Evolutionary conservation across 345 rosid species (phyloP), one percentile per base, ranked within the genome.

Genomic region (Populus ilicifolia): DNA sequence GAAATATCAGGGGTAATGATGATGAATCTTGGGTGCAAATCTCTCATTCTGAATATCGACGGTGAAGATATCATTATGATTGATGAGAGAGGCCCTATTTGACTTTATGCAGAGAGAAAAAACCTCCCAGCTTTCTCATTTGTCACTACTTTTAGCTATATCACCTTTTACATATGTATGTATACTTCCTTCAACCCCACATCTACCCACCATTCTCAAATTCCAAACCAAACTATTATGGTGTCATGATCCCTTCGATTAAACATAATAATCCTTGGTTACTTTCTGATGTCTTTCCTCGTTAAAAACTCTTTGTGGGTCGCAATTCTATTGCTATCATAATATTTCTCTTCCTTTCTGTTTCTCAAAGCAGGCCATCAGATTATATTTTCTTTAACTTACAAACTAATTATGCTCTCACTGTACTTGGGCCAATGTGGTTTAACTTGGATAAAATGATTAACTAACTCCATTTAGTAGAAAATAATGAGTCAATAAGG

Each of bases 11-110:
- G 18, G 76, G 90, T 88, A 90, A 94, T 92, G 97, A 94, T 92
- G 93, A 88, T 90, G 87, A 86, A 92, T 92, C 93, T 94, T 85
- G 80, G 89, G 91, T 89, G 94, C 93, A 90, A 86, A 89, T 94
- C 93, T 86, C 80, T 80, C 84, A 30, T 38, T 66, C 84, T 87
- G 88, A 83, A 83, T 4, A 33, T 80, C 78, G 83, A 86, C 84
- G 89, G 89, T 89, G 96, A 89, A 84, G 85, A 80, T 88, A 89
- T 90, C 89, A 92, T 90, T 81, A 88, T 85, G 88, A 90, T 89
- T 82, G 89, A 85, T 87, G 85, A 75, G 79, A 85, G 84, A 83
- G 91, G 84, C 85, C 89, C 87, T 88, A 83, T 89, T 90, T 90
- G 90, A 92, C 89, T 77, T 89, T 92, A 86, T 79, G 36, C 81